Evolutionary conservation across 768 basidiomycete species (phyloP), one percentile per base, ranked within the genome.

Genomic region (Lentinula lateritia): DNA sequence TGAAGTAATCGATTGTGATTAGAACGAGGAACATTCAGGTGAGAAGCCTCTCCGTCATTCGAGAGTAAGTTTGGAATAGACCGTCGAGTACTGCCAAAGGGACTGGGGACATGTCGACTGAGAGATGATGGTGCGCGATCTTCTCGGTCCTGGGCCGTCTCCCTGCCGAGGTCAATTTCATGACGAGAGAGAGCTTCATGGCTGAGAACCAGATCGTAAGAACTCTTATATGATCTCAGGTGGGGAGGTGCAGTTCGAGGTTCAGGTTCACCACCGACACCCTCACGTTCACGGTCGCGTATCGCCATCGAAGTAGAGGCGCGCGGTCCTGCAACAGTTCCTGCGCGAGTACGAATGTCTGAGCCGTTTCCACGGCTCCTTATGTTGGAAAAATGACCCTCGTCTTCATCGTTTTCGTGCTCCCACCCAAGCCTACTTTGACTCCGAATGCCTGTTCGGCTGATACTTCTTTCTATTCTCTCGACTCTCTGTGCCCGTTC

Each of bases 1-100:
- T 85, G 66, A 81, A 93, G 85, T 50, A 93, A 72, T n/a, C 80
- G 76, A 1, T 83, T 77, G 66, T 92, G 92, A 65, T 92, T 89
- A 3, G 76, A 69, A 41, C 70, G 73, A 34, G 59, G 39, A 28
- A 52, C 0, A 28, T 52, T 46, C 23, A 13, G 36, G 10, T 52
- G 9, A 63, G 62, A 41, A 69, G 69, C 52, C 65, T 66, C 60
- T 41, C 63, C 32, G 43, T 64, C 61, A 9, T 65, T 66, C 52
- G 65, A 60, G 4, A 63, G 61, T 20, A 58, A 50, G 45, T 43
- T 54, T 9, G 70, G 57, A 15, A 71, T 65, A 48, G 20, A 59
- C 46, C 66, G 61, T 53, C 66, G 62, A 45, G 66, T 66, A 39
- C 41, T 56, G 20, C 70, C 74, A 59, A 71, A 72, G 28, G 75